Conservation (phyloP, 164 flowering plant genomes). For the Euptelea pleiosperma region DNA sequence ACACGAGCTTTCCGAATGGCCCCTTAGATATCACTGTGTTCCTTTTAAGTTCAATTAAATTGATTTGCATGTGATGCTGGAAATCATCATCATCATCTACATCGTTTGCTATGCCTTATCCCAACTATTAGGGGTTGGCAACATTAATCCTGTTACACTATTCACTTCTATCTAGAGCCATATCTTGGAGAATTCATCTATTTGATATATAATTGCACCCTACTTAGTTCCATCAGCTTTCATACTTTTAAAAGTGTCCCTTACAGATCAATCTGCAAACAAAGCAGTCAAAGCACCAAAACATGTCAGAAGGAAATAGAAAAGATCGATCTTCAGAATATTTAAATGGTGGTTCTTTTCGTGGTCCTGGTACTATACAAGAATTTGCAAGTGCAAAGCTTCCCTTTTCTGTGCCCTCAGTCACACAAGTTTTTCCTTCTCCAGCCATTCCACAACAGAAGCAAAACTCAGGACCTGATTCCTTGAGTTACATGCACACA, state of each 20-base stretch:
- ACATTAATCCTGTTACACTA: too few relatives aligned
- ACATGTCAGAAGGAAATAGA: slow-evolving; percentile 29
- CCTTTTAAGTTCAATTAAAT: too few relatives aligned
- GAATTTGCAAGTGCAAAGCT: slow-evolving; percentile 18
- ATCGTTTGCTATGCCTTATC: too few relatives aligned
- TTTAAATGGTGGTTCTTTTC: slow-evolving; percentile 23
- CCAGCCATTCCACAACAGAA: slow-evolving; percentile 16
- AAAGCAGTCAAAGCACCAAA: slow-evolving; percentile 30
- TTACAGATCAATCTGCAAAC: slow-evolving; percentile 35
- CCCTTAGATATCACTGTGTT: too few relatives aligned
- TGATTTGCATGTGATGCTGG: too few relatives aligned
- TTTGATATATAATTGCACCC: too few relatives aligned
- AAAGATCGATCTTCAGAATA: slow-evolving; percentile 17
- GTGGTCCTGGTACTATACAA: slow-evolving; percentile 15
- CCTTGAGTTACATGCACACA: slow-evolving; percentile 27
- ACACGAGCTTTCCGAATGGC: too few relatives aligned
- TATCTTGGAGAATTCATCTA: too few relatives aligned
- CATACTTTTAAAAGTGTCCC: too few relatives aligned
- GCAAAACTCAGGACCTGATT: slow-evolving; percentile 26
- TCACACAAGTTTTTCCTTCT: slow-evolving; percentile 18
- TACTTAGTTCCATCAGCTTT: not conserved
- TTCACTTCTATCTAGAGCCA: too few relatives aligned
- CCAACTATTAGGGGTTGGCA: too few relatives aligned
- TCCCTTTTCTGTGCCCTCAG: slow-evolving; percentile 20
- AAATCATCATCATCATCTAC: too few relatives aligned